phyloP scores from a whole-genome alignment of 441 rosid species.

The Populus hybrid region DNA sequence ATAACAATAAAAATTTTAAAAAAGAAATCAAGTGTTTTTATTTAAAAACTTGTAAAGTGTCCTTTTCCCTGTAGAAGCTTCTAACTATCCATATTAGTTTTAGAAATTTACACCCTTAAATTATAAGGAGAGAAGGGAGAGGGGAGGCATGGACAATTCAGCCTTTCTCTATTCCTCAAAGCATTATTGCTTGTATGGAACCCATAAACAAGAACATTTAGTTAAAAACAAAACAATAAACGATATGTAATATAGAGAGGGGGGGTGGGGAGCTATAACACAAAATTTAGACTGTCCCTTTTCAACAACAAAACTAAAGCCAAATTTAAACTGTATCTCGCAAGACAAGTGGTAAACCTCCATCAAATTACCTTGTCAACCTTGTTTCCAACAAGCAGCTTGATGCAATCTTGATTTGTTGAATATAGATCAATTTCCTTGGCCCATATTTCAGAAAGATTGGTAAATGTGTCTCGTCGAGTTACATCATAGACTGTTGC shows the following conservation, averaged over 20 bases:
- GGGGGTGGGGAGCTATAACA: not conserved
- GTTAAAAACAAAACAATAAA: not conserved
- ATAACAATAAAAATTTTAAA: not conserved
- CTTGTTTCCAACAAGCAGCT: slow-evolving; percentile 61
- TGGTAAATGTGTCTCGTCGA: slow-evolving; percentile 47
- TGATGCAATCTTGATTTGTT: slow-evolving; percentile 53
- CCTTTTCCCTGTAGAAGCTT: too few species aligned
- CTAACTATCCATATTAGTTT: too few species aligned
- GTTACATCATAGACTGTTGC: slow-evolving; percentile 42
- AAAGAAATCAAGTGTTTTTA: not conserved
- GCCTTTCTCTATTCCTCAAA: not conserved
- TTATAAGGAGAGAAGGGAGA: not conserved
- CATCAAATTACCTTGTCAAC: slow-evolving; percentile 40
- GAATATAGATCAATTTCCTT: slow-evolving; percentile 52
- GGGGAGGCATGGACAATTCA: not conserved
- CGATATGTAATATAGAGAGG: not conserved
- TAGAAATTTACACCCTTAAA: too few species aligned
- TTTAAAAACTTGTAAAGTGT: too few species aligned
- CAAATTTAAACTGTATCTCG: not conserved
- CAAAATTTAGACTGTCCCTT: not conserved
- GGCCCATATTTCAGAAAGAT: slow-evolving; percentile 54
- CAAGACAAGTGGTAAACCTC: not conserved
- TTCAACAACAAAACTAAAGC: not conserved
- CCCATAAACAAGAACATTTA: not conserved
- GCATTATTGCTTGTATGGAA: not conserved